These are phyloP conservation scores for Lachnellula cervina DNA, from an alignment of 2,329 filamentous ascomycete species.

Conservation along the genomic window DNA sequence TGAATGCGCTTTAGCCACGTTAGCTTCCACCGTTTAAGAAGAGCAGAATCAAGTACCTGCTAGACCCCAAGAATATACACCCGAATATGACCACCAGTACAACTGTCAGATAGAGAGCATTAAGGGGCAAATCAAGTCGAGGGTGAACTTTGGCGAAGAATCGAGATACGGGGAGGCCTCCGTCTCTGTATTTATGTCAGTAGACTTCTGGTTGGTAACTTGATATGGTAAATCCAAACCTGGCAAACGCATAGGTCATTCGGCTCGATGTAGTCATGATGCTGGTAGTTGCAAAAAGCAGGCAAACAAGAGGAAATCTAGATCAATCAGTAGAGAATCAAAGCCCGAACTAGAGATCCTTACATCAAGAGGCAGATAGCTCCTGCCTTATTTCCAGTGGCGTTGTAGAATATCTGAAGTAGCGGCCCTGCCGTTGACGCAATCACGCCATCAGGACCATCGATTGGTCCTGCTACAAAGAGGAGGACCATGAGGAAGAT, in stretches of 20 bases:
- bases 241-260: constrained; percentile 63
- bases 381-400: constrained; percentile 36
- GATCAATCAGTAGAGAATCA: constrained; percentile 2
- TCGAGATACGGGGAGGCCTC: constrained; percentile 57
- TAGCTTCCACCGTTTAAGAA: not conserved
- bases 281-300: constrained; percentile 57
- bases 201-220: not conserved
- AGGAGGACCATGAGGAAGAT: constrained; percentile 39
- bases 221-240: not conserved
- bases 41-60: constrained; percentile 26
- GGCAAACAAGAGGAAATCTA: constrained; percentile 56
- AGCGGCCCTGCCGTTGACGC: constrained; percentile 41
- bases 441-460: constrained; percentile 38
- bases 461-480: constrained; percentile 28
- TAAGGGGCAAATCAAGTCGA: constrained; percentile 58
- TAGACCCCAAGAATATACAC: constrained; percentile 63
- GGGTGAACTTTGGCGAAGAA: constrained; percentile 59
- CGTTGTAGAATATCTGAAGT: constrained; percentile 47
- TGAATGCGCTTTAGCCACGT: constrained; percentile 49
- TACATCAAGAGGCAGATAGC: constrained; percentile 25
- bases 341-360: not conserved
- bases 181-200: constrained; percentile 41
- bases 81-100: constrained; percentile 62
- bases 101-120: constrained; percentile 58
- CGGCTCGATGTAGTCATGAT: constrained; percentile 63